Conservation (phyloP, 768 basidiomycete species). For the Boletus insuetus region DNA sequence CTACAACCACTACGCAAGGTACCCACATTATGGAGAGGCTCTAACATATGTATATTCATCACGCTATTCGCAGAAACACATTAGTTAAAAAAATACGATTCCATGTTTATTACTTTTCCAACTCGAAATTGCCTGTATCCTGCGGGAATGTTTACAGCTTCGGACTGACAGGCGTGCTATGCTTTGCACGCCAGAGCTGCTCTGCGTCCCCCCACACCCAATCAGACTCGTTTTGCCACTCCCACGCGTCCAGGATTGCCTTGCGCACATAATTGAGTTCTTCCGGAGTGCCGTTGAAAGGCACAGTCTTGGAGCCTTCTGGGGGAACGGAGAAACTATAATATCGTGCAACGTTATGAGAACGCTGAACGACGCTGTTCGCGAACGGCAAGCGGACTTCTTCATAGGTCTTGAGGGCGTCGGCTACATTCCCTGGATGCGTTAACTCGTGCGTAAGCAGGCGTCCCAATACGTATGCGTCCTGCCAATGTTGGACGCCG, state of each 20-base stretch:
- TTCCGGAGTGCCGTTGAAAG: background rate
- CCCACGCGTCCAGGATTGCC: constrained; percentile 17
- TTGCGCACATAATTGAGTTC: constrained; percentile 6
- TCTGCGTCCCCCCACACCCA: constrained; percentile 13
- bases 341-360: constrained; percentile 21
- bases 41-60: too few species aligned
- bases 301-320: background rate
- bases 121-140: too few species aligned
- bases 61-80: too few species aligned
- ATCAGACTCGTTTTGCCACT: constrained; percentile 12
- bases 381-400: constrained; percentile 30
- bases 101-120: too few species aligned
- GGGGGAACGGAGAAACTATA: constrained; percentile 17
- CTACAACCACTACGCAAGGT: too few species aligned
- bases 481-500: constrained; percentile 8
- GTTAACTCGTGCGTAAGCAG: constrained; percentile 25
- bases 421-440: constrained; percentile 18
- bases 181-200: constrained; percentile 4
- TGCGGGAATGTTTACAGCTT: background rate
- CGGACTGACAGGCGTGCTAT: background rate
- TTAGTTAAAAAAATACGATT: too few species aligned
- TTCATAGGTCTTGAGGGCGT: constrained; percentile 34
- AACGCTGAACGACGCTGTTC: constrained; percentile 19
- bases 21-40: too few species aligned
- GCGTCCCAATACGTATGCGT: constrained; percentile 30